Evolutionary conservation across 108 stramenopile species (phyloP).

Genomic region (Schizochytrium sp.): DNA sequence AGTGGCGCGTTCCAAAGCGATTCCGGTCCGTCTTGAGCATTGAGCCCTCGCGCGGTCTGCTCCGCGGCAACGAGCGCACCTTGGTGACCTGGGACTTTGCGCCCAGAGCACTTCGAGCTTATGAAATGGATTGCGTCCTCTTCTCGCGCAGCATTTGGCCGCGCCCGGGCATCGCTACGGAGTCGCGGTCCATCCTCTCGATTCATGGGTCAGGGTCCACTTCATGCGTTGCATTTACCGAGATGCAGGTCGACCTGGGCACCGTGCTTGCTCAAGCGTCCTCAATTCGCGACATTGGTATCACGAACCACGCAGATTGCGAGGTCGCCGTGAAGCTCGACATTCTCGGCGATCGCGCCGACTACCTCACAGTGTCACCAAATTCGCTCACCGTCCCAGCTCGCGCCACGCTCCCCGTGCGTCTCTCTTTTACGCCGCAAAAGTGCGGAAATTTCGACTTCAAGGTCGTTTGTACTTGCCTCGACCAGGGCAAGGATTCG

Average conservation of each 20-base stretch:
- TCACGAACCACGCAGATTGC: background rate
- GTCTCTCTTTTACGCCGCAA: background rate
- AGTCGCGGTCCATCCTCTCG: background rate
- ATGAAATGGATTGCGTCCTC: constrained; percentile 10
- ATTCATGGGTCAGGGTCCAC: background rate
- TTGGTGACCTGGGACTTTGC: constrained; percentile 21
- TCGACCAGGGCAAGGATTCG: background rate
- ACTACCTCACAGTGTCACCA: background rate
- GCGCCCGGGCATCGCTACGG: background rate
- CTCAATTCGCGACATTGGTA: background rate
- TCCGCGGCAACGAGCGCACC: constrained; percentile 27
- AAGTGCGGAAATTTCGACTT: background rate
- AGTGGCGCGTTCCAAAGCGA: constrained; percentile 17
- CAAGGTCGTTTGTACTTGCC: background rate
- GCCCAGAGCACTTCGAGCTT: constrained; percentile 18
- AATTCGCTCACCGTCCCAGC: background rate
- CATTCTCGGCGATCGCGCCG: background rate
- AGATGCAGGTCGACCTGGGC: background rate
- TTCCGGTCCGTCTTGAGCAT: constrained; percentile 19
- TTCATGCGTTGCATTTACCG: background rate
- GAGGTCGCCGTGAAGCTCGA: background rate
- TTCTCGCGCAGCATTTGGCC: background rate
- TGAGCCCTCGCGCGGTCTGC: constrained; percentile 7
- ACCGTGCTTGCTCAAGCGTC: background rate
- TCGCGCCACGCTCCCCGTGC: background rate